Evolutionary conservation across 2,329 filamentous ascomycete genomes (phyloP).

Genomic region (Calonectria pteridis): DNA sequence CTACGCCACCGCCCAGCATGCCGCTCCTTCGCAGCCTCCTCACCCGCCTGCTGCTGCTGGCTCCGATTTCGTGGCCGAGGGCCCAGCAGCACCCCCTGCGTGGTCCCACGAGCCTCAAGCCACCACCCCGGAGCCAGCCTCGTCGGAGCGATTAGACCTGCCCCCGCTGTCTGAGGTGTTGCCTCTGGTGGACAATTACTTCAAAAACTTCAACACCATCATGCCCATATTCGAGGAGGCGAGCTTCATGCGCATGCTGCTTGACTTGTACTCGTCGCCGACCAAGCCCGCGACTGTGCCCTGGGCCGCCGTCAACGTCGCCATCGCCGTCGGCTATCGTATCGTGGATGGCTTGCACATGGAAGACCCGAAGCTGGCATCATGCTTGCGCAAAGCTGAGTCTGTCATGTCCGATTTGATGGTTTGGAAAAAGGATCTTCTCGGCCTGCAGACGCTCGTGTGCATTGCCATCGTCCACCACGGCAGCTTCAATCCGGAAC

Average conservation of each 20-base stretch:
- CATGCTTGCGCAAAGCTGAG: conserved; percentile 48
- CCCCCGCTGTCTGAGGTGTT: conserved; percentile 34
- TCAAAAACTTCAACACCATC: conserved; percentile 35
- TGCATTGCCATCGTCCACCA: conserved; percentile 51
- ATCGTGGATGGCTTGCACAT: conserved; percentile 34
- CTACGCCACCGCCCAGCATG: neutral
- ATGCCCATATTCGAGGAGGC: conserved; percentile 51
- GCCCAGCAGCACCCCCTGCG: neutral
- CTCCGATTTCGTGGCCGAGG: neutral
- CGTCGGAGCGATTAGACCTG: conserved; percentile 19
- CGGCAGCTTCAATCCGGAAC: conserved; percentile 46
- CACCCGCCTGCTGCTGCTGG: neutral
- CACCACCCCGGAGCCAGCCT: neutral
- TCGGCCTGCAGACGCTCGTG: conserved; percentile 50
- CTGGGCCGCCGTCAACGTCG: conserved; percentile 52
- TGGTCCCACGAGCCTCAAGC: neutral
- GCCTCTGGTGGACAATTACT: conserved; percentile 37
- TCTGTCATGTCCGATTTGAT: conserved; percentile 50
- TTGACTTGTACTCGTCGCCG: conserved; percentile 47
- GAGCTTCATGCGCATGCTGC: conserved; percentile 50
- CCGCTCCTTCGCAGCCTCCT: neutral
- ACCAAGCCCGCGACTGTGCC: conserved; percentile 30
- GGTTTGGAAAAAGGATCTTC: conserved; percentile 44
- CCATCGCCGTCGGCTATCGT: conserved; percentile 49
- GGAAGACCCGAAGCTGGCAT: conserved; percentile 33